phyloP scores from a whole-genome alignment of 805 yeast genomes.

The Yarrowia bubula region DNA sequence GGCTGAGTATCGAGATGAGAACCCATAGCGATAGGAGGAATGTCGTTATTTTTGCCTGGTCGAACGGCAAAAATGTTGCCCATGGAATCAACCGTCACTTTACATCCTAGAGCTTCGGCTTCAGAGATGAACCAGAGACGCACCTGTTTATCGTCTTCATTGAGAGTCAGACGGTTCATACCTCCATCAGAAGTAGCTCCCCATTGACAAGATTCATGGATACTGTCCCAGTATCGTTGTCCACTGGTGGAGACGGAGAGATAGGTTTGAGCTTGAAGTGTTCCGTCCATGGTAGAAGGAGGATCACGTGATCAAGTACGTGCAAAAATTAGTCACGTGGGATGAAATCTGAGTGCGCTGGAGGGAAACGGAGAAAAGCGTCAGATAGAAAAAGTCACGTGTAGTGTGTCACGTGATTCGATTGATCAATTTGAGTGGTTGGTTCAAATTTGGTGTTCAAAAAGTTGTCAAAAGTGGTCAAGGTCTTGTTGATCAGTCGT shows the following conservation, averaged over 20 bases:
- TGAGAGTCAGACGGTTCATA: slow-evolving; percentile 61
- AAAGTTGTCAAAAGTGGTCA: too few relatives aligned
- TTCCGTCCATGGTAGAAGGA: background rate
- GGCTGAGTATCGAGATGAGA: slow-evolving; percentile 78
- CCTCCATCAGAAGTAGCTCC: slow-evolving; percentile 72
- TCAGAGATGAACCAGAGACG: slow-evolving; percentile 65
- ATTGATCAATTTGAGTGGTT: too few relatives aligned
- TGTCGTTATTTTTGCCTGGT: slow-evolving; percentile 52
- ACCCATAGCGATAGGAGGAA: slow-evolving; percentile 63
- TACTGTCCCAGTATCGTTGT: slow-evolving; percentile 54
- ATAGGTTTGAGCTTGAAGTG: background rate
- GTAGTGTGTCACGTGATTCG: too few relatives aligned
- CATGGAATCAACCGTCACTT: slow-evolving; percentile 57
- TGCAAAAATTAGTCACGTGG: too few relatives aligned
- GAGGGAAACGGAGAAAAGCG: too few relatives aligned
- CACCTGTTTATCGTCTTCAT: slow-evolving; percentile 60
- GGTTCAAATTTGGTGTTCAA: too few relatives aligned
- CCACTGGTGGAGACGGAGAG: slow-evolving; percentile 34
- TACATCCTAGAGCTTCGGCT: slow-evolving; percentile 54
- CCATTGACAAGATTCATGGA: slow-evolving; percentile 59
- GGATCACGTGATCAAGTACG: background rate
- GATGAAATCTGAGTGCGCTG: too few relatives aligned
- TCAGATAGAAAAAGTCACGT: too few relatives aligned
- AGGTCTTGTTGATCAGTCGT: too few relatives aligned
- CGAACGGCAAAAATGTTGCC: slow-evolving; percentile 68